Percentiles rank a stretch among this genome's conserved stretches.
These are phyloP conservation scores for Neoscytalidium dimidiatum DNA, from an alignment of 2,329 filamentous ascomycete species.

Conservation along the genomic window DNA sequence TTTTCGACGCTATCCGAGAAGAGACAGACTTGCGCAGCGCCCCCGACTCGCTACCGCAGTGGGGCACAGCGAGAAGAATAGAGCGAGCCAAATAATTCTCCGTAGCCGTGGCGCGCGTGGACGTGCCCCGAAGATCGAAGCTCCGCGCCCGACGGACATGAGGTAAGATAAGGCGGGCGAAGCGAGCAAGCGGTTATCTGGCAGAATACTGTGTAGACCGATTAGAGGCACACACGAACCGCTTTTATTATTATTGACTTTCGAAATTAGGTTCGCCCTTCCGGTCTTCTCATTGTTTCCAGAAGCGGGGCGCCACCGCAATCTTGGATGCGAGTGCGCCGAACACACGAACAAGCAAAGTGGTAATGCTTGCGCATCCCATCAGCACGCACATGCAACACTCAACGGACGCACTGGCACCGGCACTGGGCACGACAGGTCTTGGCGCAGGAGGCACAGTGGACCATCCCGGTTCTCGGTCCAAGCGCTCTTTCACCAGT, in stretches of 20 bases:
- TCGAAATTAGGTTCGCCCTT: neutral
- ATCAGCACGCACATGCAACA: neutral
- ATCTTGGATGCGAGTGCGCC: conserved; percentile 15
- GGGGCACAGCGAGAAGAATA: neutral
- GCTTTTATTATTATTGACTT: conserved; percentile 12
- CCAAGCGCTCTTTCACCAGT: neutral
- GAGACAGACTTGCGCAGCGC: neutral
- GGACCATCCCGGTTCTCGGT: neutral
- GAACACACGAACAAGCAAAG: conserved; percentile 10
- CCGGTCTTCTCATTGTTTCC: conserved; percentile 7
- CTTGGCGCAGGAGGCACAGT: neutral
- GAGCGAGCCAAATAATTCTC: conserved; percentile 11
- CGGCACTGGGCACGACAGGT: neutral
- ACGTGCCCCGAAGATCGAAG: neutral
- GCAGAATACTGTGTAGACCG: neutral
- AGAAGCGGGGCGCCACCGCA: conserved; percentile 12
- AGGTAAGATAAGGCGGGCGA: neutral
- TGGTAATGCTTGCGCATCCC: neutral
- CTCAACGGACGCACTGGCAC: neutral
- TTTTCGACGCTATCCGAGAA: neutral
- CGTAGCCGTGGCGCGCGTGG: neutral
- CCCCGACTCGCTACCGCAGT: neutral
- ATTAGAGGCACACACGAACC: neutral
- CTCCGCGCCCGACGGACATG: neutral
- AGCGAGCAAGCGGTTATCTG: neutral